These are phyloP conservation scores for Ustilago cynodontis DNA, from an alignment of 1,284 basidiomycete genomes.

Conservation along the genomic window DNA sequence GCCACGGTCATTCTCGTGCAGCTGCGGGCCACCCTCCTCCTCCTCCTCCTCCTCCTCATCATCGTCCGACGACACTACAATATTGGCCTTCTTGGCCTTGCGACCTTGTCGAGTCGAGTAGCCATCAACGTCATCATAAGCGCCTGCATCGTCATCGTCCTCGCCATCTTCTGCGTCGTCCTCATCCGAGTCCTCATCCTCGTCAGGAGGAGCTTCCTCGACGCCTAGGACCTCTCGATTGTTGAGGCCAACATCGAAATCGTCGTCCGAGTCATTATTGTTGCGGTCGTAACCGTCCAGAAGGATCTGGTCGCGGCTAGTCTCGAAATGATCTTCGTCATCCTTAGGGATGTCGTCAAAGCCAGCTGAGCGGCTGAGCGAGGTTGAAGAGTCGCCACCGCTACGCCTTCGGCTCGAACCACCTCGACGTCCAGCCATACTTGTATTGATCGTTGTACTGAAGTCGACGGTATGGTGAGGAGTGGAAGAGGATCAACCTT, in stretches of 20 bases:
- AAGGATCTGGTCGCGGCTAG: constrained; percentile 79
- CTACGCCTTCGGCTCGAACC: constrained; percentile 20
- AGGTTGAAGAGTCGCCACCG: constrained; percentile 22
- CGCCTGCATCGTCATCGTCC: constrained; percentile 69
- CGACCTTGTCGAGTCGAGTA: constrained; percentile 12
- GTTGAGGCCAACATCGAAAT: constrained; percentile 57
- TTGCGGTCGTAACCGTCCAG: constrained; percentile 71
- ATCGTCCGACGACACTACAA: constrained; percentile 47
- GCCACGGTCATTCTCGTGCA: constrained; percentile 73
- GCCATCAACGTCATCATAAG: constrained; percentile 50
- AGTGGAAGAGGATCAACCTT: background rate
- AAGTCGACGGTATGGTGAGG: constrained; percentile 10
- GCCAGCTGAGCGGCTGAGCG: constrained; percentile 42
- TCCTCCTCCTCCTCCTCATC: constrained; percentile 77
- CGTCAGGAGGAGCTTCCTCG: constrained; percentile 55
- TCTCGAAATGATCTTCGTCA: constrained; percentile 62
- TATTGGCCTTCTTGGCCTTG: constrained; percentile 34
- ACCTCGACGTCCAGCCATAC: constrained; percentile 40
- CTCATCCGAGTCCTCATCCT: constrained; percentile 48
- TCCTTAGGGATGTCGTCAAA: constrained; percentile 60
- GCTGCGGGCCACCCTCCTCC: constrained; percentile 71
- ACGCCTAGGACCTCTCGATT: constrained; percentile 60
- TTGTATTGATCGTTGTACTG: constrained; percentile 5
- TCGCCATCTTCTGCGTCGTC: constrained; percentile 63
- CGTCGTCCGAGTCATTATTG: constrained; percentile 48